phyloP scores from a whole-genome alignment of 176 grass and related monocot species.

The Thinopyrum elongatum region DNA sequence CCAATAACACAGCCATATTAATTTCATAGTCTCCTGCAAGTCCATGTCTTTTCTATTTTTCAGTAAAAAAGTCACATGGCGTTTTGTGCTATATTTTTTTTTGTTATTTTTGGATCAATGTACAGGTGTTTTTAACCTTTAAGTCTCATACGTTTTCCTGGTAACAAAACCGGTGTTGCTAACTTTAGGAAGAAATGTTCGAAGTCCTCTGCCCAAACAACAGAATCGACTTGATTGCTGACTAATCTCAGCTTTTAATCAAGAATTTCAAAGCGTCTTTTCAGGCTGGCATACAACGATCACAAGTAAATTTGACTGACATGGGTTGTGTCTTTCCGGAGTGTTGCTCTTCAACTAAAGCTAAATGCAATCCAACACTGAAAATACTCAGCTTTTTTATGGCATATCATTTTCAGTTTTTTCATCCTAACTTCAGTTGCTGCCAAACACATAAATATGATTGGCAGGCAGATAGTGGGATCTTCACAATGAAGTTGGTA shows the following conservation, averaged over 20 bases:
- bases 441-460: background rate
- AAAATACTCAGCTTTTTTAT: background rate
- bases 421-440: background rate
- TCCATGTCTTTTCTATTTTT: too few relatives aligned
- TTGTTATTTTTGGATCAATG: too few relatives aligned
- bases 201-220: background rate
- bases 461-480: background rate
- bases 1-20: too few relatives aligned
- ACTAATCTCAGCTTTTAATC: background rate
- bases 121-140: too few relatives aligned
- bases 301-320: background rate
- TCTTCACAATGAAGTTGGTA: background rate
- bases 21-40: too few relatives aligned
- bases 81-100: too few relatives aligned
- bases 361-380: background rate
- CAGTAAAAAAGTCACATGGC: too few relatives aligned
- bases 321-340: background rate
- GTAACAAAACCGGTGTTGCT: too few relatives aligned
- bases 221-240: background rate
- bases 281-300: background rate
- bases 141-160: too few relatives aligned
- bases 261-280: background rate
- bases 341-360: background rate
- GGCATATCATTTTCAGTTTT: background rate
- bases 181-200: too few relatives aligned